phyloP scores from a whole-genome alignment of 148 eudicot genomes.

The Cornus florida region DNA sequence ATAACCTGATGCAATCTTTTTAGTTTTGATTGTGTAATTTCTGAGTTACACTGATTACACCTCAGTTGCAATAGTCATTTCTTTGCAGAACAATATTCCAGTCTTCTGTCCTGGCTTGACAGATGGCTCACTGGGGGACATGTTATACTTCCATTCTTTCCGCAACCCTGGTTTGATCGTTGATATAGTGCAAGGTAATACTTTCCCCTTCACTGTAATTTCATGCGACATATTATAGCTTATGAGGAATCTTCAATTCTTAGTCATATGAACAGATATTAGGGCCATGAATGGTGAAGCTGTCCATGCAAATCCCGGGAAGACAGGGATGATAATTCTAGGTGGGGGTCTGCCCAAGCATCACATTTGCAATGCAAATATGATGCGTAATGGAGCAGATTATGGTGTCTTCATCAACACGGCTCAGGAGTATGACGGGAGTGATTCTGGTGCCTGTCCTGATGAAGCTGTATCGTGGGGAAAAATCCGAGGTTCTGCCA shows the following conservation, averaged over 20 bases:
- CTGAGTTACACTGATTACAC: too few species aligned
- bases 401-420: constrained; percentile 90
- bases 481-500: constrained; percentile 79
- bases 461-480: constrained; percentile 99
- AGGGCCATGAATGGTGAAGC: constrained; percentile 81
- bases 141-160: constrained; percentile 85
- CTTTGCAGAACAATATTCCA: constrained; percentile 71
- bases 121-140: constrained; percentile 94
- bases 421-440: constrained; percentile 91
- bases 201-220: not conserved
- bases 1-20: too few species aligned
- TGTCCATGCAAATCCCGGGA: constrained; percentile 79
- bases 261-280: constrained; percentile 50
- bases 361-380: constrained; percentile 89
- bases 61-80: not conserved
- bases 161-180: constrained; percentile 74
- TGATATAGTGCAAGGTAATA: constrained; percentile 80
- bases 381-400: constrained; percentile 96
- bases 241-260: not conserved
- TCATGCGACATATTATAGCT: not conserved
- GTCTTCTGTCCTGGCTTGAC: constrained; percentile 92
- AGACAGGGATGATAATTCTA: constrained; percentile 86
- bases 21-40: too few species aligned
- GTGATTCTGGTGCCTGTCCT: constrained; percentile 93
- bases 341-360: constrained; percentile 93